Conservation (phyloP, 257 asterid genomes). For the Plantago ovata region DNA sequence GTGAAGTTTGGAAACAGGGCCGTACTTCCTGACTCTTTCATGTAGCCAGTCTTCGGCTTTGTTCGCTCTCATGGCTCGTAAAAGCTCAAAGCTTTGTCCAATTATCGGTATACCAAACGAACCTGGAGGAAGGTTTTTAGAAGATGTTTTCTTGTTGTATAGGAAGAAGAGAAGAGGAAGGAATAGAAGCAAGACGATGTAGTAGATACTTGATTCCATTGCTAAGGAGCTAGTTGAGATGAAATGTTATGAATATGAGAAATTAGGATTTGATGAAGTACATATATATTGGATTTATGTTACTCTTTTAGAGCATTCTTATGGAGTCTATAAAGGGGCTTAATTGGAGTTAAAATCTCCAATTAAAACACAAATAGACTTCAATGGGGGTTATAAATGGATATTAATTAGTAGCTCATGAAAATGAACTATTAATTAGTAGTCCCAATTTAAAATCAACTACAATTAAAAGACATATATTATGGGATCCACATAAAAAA, state of each 20-base stretch:
- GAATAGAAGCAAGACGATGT: neutral
- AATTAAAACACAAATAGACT: no score
- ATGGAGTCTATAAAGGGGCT: no score
- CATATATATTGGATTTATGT: no score
- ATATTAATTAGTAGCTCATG: no score
- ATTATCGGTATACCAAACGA: constrained; percentile 20
- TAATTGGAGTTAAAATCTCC: no score
- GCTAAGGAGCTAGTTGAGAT: neutral
- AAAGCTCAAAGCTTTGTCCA: constrained; percentile 19
- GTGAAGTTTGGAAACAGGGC: constrained; percentile 23
- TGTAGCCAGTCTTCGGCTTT: constrained; percentile 18
- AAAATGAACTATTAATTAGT: no score
- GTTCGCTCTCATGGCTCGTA: constrained; percentile 18
- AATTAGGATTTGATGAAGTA: no score
- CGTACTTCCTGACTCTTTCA: constrained; percentile 11
- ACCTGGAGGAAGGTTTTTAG: constrained; percentile 16
- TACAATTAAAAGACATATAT: no score
- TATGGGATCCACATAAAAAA: no score
- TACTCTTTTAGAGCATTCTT: no score
- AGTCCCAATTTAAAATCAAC: no score
- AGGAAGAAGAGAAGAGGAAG: neutral
- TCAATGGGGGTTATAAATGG: no score
- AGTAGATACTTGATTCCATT: constrained; percentile 1
- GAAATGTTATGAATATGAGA: neutral
- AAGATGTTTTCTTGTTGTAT: neutral